Base-by-base conservation (phyloP, 176 grass and related monocot species). In the Avena atlantica region DNA sequence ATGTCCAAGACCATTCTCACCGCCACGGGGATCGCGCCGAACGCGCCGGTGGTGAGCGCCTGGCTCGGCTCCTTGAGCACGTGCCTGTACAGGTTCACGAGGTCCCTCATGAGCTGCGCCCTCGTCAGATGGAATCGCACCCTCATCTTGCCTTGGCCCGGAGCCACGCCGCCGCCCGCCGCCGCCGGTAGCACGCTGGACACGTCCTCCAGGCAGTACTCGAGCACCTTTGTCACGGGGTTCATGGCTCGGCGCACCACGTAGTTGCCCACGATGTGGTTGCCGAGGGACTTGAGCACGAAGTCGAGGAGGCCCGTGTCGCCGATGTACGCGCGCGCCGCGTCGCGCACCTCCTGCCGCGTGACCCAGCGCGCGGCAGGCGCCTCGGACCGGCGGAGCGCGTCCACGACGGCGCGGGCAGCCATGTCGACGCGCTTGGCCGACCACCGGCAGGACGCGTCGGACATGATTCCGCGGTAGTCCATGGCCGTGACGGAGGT, bases 261-360 rank as follows among this genome's bases (percentile, higher is more conserved):
- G 78, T 94, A 92, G 83, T 93, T 95, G 19, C 92, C 96, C 12
- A 98, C 88, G 34, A 94, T 84, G 79, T 94, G 96, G 84, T 98
- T 96, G 51, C 93, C 96, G 2, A 98, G 92, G 3, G 96, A 96
- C 83, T 98, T 98, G 83, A 98, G 87, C 36, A 98, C 93, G 74
- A 93, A 96, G 60, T 98, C 93, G 64, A 98, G 89, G 71, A 98
- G 88, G 37, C 93, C 93, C 17, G 96, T 98, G 84, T 98, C 96
- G 10, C 96, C 93, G 9, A 98, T 93, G 85, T 93, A 94, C 0
- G 89, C 85, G 79, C 96, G 90, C 50, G 96, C 96, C 0, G 92
- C 92, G 76, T 98, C 96, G 60, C 96, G 91, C 69, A 98, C 90
- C 89, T 95, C 93, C 70, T 96, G 96, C 76, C 96, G 83, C 40